These are phyloP conservation scores for Populus trichocarpa DNA, from an alignment of 441 rosid genomes.

Conservation along the genomic window DNA sequence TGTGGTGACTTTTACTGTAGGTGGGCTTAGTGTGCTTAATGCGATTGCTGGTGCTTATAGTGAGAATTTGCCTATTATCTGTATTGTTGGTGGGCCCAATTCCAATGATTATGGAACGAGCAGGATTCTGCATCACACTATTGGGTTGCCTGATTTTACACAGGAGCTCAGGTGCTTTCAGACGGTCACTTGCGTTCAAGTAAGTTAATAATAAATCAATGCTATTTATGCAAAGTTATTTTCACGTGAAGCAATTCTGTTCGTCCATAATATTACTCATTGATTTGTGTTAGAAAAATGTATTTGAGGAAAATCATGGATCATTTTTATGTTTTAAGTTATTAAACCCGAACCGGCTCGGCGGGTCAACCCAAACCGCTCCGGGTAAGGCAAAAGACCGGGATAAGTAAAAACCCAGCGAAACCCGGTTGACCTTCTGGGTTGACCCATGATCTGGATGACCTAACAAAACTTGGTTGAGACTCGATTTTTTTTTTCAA, in stretches of 20 bases:
- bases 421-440: too few species aligned
- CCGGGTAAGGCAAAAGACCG: not conserved
- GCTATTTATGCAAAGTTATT: too few species aligned
- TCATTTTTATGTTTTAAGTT: not conserved
- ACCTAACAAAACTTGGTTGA: too few species aligned
- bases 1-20: conserved; percentile 78
- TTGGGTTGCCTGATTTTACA: conserved; percentile 67
- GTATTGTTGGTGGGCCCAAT: conserved; percentile 74
- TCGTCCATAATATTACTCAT: not conserved
- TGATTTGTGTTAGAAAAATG: not conserved
- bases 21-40: conserved; percentile 70
- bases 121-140: conserved; percentile 73
- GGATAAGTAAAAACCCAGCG: too few species aligned
- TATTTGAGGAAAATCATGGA: not conserved
- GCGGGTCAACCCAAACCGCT: too few species aligned
- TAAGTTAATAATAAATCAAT: conserved; percentile 15
- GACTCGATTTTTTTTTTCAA: too few species aligned
- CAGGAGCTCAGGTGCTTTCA: conserved; percentile 77
- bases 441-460: too few species aligned
- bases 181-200: conserved; percentile 62
- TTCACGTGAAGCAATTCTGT: not conserved
- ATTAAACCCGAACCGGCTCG: too few species aligned
- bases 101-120: conserved; percentile 73
- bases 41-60: conserved; percentile 81
- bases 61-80: conserved; percentile 73